These are phyloP conservation scores for Fraxinus dipetala DNA, from an alignment of 305 asterid genomes.

Conservation along the genomic window DNA sequence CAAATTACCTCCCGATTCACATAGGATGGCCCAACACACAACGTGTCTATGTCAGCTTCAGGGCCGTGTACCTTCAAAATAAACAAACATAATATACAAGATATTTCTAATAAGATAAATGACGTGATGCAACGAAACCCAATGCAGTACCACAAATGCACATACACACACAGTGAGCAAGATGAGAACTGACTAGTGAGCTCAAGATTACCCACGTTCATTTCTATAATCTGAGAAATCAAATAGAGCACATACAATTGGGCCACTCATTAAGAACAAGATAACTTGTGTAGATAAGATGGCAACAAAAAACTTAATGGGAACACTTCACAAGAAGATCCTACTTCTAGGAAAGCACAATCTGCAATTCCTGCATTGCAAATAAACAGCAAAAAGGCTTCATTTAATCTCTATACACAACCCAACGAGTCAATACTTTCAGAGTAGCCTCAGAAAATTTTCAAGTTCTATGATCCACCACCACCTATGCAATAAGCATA, in stretches of 20 bases:
- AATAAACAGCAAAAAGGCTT: background rate
- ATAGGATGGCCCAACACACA: constrained; percentile 92
- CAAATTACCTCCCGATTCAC: constrained; percentile 68
- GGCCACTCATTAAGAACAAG: background rate
- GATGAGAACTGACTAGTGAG: background rate
- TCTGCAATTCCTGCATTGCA: background rate
- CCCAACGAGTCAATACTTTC: background rate
- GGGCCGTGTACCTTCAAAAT: constrained; percentile 82
- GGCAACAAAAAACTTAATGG: background rate
- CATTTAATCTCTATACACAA: background rate
- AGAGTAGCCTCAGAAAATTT: background rate
- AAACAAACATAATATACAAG: background rate
- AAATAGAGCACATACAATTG: background rate
- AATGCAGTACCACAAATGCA: no score
- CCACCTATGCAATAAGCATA: background rate
- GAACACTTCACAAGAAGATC: background rate
- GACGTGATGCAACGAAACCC: no score
- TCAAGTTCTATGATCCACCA: background rate
- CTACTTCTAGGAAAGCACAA: background rate
- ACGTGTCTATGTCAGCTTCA: constrained; percentile 88
- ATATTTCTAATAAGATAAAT: background rate
- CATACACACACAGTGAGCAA: no score
- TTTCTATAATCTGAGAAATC: background rate
- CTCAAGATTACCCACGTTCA: background rate
- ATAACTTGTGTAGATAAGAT: background rate